Evolutionary conservation across 805 yeast species (phyloP), one percentile per base, ranked within the genome.

Genomic region (Peterozyma toletana): DNA sequence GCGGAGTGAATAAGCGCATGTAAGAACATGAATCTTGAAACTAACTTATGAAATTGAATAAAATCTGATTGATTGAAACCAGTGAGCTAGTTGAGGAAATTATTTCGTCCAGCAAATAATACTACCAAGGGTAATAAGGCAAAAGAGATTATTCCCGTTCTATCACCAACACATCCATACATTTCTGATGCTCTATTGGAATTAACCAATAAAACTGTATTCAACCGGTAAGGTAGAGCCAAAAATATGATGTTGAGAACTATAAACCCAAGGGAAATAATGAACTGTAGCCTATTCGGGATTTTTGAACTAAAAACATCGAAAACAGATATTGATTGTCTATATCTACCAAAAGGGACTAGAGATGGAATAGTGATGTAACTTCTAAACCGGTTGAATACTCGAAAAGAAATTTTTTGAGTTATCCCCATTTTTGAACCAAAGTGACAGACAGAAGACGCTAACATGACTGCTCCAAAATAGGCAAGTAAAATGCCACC

Each of bases 31-130:
- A 70, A 67, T 53, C 85, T 68, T 1, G 86, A 80, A 40, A 74
- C 58, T 80, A 86, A 76, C 57, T 73, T 81, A 60, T 87, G 96
- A 54, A 75, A 76, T 30, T 70, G 68, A 52, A 79, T 52, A 50
- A 71, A 72, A 31, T 70, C 58, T 3, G 71, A 50, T 43, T 63
- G 67, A 9, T 59, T 52, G 67, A 73, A 67, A 1, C 76, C 73
- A 9, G 76, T 66, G 17, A 71, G 27, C 59, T 62, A 71, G 39
- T 58, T 59, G 43, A 70, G 54, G 36, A 71, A 57, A 53, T 69
- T 71, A 49, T 71, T 71, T 48, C 77, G 58, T 35, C 78, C 78
- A 5, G 74, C 68, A 54, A 73, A 73, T 35, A 73, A 56, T 14
- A 73, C 55, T 35, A 69, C 47, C 10, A 60, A 48, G 2, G 79